Evolutionary conservation across 176 grass and related monocot species (phyloP), one percentile per base, ranked within the genome.

Genomic region (Themeda triandra): DNA sequence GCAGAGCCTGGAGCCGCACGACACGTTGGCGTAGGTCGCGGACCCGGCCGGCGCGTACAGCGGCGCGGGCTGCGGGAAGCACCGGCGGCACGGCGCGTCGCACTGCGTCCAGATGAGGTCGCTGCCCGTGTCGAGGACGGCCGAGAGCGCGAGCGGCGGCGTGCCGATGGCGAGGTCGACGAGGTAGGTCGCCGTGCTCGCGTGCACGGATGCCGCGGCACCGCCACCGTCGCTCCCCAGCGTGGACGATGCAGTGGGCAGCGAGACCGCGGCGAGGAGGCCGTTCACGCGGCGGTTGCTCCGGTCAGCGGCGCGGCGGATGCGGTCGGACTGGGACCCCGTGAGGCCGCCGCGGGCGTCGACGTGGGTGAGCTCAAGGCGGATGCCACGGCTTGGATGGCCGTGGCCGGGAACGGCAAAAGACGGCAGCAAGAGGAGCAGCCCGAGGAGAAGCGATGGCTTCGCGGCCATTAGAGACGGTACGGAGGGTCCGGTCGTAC

Each of bases 241-340:
- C 32, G 32, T 33, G 32, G 32, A 33, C n/a, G n/a, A n/a, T 4
- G 32, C 32, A 33, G 32, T 33, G 32, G 3, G 32, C 32, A 4
- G 32, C 32, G 32, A 2, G 32, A 33, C 32, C 32, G 32, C 4
- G 32, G 32, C 32, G 32, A 33, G 32, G 32, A 33, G 32, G 32
- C 32, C 32, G 32, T 33, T 33, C 32, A 33, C 32, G 32, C 32
- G 32, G 32, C 32, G 73, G 56, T 89, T 79, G 69, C 75, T 82
- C 13, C 92, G 79, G 28, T 91, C 79, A 9, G 56, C 77, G 37
- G 86, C 89, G 71, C 75, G 83, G 25, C 71, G 86, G 81, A 94
- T 63, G 77, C 76, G 92, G 23, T 94, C 74, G 6, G 21, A 37
- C 36, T 37, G 36, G 36, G 36, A 23, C 46, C 51, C 83, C 36